A percentile compares a stretch with the other conserved stretches of the same genome.
phyloP scores from a whole-genome alignment of 106 monocot genomes.

The Dactylorhiza incarnata region DNA sequence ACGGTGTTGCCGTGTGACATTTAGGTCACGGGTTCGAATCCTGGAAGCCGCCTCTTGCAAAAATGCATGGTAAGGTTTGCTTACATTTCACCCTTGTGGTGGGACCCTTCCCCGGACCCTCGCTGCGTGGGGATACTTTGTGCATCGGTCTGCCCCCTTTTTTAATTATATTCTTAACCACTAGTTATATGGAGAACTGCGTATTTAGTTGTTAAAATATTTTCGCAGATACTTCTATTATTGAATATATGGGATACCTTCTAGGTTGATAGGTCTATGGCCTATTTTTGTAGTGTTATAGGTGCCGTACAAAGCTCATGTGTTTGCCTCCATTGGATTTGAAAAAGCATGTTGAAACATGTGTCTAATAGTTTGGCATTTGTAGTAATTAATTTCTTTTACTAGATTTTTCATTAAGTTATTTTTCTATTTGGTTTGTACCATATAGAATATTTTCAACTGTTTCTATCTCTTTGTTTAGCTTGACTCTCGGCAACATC shows the following conservation, averaged over 20 bases:
- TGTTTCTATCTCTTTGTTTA: conserved; percentile 11
- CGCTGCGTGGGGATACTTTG: too few relatives aligned
- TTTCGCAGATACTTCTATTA: background rate
- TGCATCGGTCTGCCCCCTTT: too few relatives aligned
- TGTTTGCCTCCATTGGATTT: background rate
- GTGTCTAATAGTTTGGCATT: background rate
- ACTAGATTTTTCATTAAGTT: too few relatives aligned
- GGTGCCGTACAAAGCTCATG: background rate
- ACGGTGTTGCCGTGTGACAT: too few relatives aligned
- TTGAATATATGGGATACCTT: background rate
- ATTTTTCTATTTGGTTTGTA: background rate
- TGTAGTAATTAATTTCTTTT: background rate
- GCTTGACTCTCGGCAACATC: conserved; percentile 61
- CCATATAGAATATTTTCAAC: background rate
- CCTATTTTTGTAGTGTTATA: background rate
- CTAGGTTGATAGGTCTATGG: background rate
- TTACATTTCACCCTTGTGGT: too few relatives aligned
- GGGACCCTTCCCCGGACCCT: too few relatives aligned
- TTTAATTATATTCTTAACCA: too few relatives aligned
- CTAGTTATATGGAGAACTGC: too few relatives aligned
- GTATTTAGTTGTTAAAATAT: too few relatives aligned
- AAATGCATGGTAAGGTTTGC: too few relatives aligned
- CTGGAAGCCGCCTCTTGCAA: too few relatives aligned
- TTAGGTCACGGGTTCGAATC: too few relatives aligned
- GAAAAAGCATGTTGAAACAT: background rate